Percentiles rank a stretch among this genome's conserved stretches.
Evolutionary conservation across 192 early-diverging fungal genomes (phyloP).

Genomic region (Backusella tuberculispora): DNA sequence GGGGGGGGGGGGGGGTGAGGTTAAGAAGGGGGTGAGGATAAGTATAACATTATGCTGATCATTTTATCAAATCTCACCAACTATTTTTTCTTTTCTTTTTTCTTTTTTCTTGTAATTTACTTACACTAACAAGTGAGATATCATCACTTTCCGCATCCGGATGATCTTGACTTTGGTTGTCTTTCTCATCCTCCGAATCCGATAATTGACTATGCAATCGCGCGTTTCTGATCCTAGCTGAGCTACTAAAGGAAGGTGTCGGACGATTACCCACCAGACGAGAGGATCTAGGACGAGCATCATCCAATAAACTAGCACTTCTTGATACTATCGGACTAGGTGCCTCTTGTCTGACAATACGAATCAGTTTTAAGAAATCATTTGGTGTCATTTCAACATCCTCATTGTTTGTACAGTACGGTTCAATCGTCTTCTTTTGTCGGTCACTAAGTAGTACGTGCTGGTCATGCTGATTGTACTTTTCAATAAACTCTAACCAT

Average conservation of each 20-base stretch:
- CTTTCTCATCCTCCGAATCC: not conserved
- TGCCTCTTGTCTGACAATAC: conserved; percentile 2
- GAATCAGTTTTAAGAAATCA: conserved; percentile 44
- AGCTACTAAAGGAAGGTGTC: not conserved
- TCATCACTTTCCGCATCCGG: conserved; percentile 1
- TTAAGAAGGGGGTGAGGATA: not conserved
- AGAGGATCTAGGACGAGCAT: conserved; percentile 4
- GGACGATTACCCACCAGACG: not conserved
- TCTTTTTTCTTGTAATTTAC: not conserved
- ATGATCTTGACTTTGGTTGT: not conserved
- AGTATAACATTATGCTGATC: not conserved
- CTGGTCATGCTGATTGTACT: conserved; percentile 33
- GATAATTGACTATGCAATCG: not conserved
- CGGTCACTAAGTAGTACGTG: conserved; percentile 35
- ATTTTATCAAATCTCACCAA: not conserved
- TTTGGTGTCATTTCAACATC: conserved; percentile 49
- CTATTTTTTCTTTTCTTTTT: too few species aligned
- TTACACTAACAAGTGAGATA: conserved; percentile 10
- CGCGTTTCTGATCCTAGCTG: not conserved
- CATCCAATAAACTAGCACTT: not conserved
- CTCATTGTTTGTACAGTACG: conserved; percentile 35
- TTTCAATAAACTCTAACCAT: conserved; percentile 35
- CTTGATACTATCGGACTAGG: not conserved
- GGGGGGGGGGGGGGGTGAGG: not conserved
- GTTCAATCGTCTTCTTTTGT: conserved; percentile 36